Evolutionary conservation across 1,284 basidiomycete species (phyloP).

Genomic region (Neonothopanus nambi): DNA sequence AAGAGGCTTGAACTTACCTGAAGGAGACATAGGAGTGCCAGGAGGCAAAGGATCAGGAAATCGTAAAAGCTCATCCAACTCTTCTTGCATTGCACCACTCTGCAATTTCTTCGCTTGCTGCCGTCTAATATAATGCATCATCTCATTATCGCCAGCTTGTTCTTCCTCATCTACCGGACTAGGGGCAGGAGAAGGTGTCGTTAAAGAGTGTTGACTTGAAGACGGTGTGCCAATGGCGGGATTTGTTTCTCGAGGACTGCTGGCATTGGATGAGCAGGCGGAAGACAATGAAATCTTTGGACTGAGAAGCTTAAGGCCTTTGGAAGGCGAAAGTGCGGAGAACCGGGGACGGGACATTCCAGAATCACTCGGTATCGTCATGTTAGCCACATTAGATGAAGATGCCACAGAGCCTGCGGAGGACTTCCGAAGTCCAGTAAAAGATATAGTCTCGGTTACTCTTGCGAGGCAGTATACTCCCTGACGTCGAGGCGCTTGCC

Average conservation of each 20-base stretch:
- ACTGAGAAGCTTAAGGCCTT: constrained; percentile 74
- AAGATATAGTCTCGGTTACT: constrained; percentile 73
- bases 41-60: too few species aligned
- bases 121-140: constrained; percentile 91
- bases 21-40: too few species aligned
- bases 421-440: constrained; percentile 73
- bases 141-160: constrained; percentile 90
- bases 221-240: constrained; percentile 65
- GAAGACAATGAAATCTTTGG: constrained; percentile 71
- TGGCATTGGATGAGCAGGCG: constrained; percentile 53
- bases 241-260: constrained; percentile 50
- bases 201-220: constrained; percentile 72
- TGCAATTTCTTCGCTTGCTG: constrained; percentile 89
- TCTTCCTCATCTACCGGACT: constrained; percentile 89
- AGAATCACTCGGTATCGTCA: constrained; percentile 37
- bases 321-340: constrained; percentile 80
- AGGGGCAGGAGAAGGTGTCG: constrained; percentile 78
- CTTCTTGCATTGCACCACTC: constrained; percentile 79
- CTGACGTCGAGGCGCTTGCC: constrained; percentile 44
- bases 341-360: constrained; percentile 58
- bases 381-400: constrained; percentile 45
- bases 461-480: constrained; percentile 52
- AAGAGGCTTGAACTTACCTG: too few species aligned
- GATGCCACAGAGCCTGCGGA: constrained; percentile 77
- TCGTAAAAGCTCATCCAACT: constrained; percentile 85